phyloP scores from a whole-genome alignment of 2,329 filamentous ascomycete genomes.

The Hyphodiscus sp. region DNA sequence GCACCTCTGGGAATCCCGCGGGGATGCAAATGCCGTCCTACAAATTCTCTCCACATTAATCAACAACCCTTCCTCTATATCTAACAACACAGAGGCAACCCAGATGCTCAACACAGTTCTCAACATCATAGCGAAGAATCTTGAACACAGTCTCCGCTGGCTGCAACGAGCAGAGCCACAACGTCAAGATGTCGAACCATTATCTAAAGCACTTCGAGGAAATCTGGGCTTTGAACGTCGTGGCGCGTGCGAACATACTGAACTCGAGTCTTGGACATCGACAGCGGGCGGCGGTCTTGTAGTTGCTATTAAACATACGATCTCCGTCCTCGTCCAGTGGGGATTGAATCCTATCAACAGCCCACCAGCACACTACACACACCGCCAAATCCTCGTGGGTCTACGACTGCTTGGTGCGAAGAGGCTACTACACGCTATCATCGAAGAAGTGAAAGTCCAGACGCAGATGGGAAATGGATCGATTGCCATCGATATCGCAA shows the following conservation, averaged over 20 bases:
- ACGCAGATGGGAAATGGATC: slow-evolving; percentile 52
- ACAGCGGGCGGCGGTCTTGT: slow-evolving; percentile 49
- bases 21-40: slow-evolving; percentile 61
- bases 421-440: slow-evolving; percentile 51
- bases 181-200: slow-evolving; percentile 62
- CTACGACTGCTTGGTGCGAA: slow-evolving; percentile 56
- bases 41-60: slow-evolving; percentile 68
- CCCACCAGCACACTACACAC: slow-evolving; percentile 62
- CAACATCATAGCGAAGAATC: slow-evolving; percentile 61
- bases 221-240: slow-evolving; percentile 53
- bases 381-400: slow-evolving; percentile 60
- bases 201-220: slow-evolving; percentile 58
- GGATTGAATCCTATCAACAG: slow-evolving; percentile 49
- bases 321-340: slow-evolving; percentile 63
- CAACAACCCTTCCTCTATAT: slow-evolving; percentile 57
- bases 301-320: slow-evolving; percentile 51
- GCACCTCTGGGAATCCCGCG: slow-evolving; percentile 60
- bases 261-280: slow-evolving; percentile 62
- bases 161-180: slow-evolving; percentile 61
- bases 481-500: slow-evolving; percentile 62
- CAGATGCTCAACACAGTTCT: slow-evolving; percentile 66
- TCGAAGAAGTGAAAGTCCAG: slow-evolving; percentile 62
- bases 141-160: slow-evolving; percentile 60
- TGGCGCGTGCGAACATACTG: slow-evolving; percentile 54
- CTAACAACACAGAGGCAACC: slow-evolving; percentile 53